Evolutionary conservation across 139 green algal species (phyloP).

Genomic region (Diplosphaera chodatii): DNA sequence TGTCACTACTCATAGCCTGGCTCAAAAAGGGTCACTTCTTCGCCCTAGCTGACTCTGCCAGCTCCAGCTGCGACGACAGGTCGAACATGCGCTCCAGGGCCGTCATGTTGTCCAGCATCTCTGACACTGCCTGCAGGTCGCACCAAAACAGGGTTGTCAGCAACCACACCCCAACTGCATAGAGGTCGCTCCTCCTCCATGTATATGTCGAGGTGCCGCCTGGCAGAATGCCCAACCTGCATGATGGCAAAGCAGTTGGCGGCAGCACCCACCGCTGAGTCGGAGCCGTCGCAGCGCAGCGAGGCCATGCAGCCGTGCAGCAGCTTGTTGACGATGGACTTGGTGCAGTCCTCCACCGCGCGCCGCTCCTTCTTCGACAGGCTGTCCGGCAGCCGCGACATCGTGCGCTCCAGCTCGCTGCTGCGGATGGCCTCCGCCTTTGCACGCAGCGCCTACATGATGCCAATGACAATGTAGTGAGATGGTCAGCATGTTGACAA

Average conservation of each 20-base stretch:
- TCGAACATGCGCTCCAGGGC: slow-evolving; percentile 98
- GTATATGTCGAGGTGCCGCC: background rate
- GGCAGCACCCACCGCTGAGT: slow-evolving; percentile 48
- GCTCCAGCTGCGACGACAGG: slow-evolving; percentile 40
- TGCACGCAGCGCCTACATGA: slow-evolving; percentile 69
- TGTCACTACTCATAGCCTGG: too few relatives aligned
- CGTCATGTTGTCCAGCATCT: slow-evolving; percentile 98
- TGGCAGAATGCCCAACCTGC: too few relatives aligned
- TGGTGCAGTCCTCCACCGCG: slow-evolving; percentile 88
- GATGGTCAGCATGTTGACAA: too few relatives aligned
- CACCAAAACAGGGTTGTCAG: background rate
- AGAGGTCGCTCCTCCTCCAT: background rate
- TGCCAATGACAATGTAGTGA: too few relatives aligned
- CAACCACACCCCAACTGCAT: background rate
- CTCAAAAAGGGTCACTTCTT: too few relatives aligned
- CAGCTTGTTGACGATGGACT: slow-evolving; percentile 98
- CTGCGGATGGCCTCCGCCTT: slow-evolving; percentile 90
- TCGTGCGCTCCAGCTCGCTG: slow-evolving; percentile 88
- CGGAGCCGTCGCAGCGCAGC: slow-evolving; percentile 85
- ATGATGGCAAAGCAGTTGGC: too few relatives aligned
- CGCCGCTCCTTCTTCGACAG: slow-evolving; percentile 96
- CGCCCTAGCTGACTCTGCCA: background rate
- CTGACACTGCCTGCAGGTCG: slow-evolving; percentile 3
- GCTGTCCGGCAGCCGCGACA: slow-evolving; percentile 82
- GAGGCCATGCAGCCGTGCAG: slow-evolving; percentile 97